Evolutionary conservation across 1,139 yeast species (phyloP), one percentile per base, ranked within the genome.

Genomic region (Pichia sp.): DNA sequence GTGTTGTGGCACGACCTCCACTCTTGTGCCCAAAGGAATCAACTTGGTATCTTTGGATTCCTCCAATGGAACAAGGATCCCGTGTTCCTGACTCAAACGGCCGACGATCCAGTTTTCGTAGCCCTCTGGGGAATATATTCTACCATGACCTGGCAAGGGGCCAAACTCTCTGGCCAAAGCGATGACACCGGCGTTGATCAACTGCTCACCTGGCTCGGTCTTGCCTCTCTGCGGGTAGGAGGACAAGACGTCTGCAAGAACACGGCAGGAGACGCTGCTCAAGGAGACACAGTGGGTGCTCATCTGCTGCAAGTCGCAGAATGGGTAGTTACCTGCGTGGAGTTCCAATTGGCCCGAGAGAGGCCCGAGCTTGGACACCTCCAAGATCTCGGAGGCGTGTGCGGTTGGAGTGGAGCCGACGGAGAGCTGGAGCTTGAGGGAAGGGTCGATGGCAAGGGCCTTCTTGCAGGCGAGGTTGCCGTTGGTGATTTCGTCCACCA

Each of bases 391-490:
- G 31, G 87, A 74, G 0, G 89, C 81, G 63, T 85, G 90, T 1
- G 88, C 84, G 0, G 95, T 87, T 47, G 95, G 95, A 0, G 95
- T 86, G 1, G 95, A 91, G 14, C 95, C 95, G 14, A 86, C 88
- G 0, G 86, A 82, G 41, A 80, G 70, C 40, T 69, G 74, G 54
- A 79, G 70, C 17, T 65, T 59, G 46, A 55, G 60, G 4, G 67
- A 50, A 27, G 66, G 63, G 51, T 71, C 67, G 62, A 68, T 31
- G 47, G 60, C 62, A 14, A 71, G 63, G 3, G 79, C 77, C 34
- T 69, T 62, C 33, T 66, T 66, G 6, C 85, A 79, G 0, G 91
- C 92, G 9, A 66, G 65, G 59, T 81, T 76, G 4, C 83, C 88
- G 33, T 80, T 78, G 2, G 64, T 66, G 48, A 87, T 74, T 63